These are phyloP conservation scores for Mycena galericulata DNA, from an alignment of 768 basidiomycete species.

Conservation along the genomic window DNA sequence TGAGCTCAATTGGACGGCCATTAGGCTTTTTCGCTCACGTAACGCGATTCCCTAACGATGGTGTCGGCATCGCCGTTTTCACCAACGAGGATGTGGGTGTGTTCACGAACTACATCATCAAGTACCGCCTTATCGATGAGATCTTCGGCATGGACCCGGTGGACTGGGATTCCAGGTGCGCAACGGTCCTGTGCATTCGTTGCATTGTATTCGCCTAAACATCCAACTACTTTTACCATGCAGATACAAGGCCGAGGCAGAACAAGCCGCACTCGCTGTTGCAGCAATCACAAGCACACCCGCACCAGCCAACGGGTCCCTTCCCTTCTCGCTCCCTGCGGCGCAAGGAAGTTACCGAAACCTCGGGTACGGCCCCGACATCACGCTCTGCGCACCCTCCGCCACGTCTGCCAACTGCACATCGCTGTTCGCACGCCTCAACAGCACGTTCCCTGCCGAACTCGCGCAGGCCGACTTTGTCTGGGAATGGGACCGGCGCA, in stretches of 20 bases:
- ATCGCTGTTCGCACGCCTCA: neutral
- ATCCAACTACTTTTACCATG: neutral
- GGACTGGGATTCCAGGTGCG: conserved; percentile 6
- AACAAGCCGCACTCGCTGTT: neutral
- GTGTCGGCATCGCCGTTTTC: conserved; percentile 6
- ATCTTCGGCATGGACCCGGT: neutral
- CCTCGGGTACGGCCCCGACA: neutral
- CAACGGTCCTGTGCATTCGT: neutral
- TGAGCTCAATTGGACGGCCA: neutral
- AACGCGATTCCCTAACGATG: conserved; percentile 3
- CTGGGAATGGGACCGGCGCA: neutral
- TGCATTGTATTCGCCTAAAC: too few species aligned
- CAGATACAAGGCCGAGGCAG: neutral
- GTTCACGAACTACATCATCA: neutral
- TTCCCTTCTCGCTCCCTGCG: neutral
- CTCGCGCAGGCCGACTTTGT: neutral
- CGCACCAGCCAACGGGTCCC: neutral
- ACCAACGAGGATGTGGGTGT: conserved; percentile 4
- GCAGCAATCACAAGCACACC: neutral
- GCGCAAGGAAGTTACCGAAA: neutral
- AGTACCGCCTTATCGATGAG: conserved; percentile 9
- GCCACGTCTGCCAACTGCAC: neutral
- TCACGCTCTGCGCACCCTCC: neutral
- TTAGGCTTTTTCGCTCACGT: neutral
- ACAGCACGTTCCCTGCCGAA: neutral